A percentile compares a stretch with the other conserved stretches of the same genome.
phyloP scores from a whole-genome alignment of 2,329 filamentous ascomycete species.

The Thelonectria rubi region DNA sequence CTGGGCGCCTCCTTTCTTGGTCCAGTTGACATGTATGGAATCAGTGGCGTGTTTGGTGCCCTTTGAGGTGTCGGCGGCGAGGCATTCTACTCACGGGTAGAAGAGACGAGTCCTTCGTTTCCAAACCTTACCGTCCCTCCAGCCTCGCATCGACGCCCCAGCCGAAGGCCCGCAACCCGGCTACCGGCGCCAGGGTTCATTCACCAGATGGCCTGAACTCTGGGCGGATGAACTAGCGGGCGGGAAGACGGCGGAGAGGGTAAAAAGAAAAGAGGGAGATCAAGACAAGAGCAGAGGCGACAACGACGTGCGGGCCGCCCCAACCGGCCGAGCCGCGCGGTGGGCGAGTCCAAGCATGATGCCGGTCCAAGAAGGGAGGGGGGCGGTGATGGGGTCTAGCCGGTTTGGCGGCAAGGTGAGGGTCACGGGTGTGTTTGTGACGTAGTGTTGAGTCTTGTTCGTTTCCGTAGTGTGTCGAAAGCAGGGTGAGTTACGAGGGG shows the following conservation, averaged over 20 bases:
- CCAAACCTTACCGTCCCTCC: background rate
- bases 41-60: slow-evolving; percentile 14
- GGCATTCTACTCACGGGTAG: background rate
- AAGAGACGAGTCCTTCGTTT: background rate
- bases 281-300: background rate
- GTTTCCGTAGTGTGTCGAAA: background rate
- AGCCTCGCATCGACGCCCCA: slow-evolving; percentile 8
- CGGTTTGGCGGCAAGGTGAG: slow-evolving; percentile 10
- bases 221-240: slow-evolving; percentile 8
- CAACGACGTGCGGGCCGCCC: slow-evolving; percentile 19
- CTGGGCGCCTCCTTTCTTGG: slow-evolving; percentile 8
- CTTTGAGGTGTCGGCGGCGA: slow-evolving; percentile 1
- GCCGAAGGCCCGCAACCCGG: background rate
- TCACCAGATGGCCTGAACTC: slow-evolving; percentile 16
- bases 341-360: slow-evolving; percentile 15
- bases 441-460: slow-evolving; percentile 9
- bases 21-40: background rate
- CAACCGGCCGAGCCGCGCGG: slow-evolving; percentile 17
- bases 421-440: slow-evolving; percentile 23
- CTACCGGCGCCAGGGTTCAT: slow-evolving; percentile 2
- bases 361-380: slow-evolving; percentile 1
- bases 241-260: slow-evolving; percentile 13
- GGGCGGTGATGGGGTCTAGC: background rate
- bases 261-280: background rate
- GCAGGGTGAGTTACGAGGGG: background rate